phyloP scores from a whole-genome alignment of 1,284 basidiomycete genomes.

The Exsudoporus floridanus region DNA sequence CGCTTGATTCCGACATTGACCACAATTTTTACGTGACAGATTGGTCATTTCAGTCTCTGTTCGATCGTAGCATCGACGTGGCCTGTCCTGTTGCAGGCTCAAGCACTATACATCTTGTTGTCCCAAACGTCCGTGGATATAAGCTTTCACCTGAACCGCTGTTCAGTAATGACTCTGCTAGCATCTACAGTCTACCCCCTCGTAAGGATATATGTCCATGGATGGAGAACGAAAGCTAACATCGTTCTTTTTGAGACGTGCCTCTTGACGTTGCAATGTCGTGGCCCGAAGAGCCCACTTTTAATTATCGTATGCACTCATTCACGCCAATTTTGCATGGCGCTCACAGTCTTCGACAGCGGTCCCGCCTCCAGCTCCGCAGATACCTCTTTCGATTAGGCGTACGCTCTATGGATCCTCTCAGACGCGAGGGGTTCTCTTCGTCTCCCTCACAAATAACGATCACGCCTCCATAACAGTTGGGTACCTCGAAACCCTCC shows the following conservation, averaged over 20 bases:
- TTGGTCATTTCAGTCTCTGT: constrained; percentile 77
- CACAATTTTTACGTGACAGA: constrained; percentile 43
- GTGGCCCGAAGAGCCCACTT: constrained; percentile 53
- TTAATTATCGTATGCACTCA: constrained; percentile 53
- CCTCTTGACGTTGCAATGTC: constrained; percentile 56
- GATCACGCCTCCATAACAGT: constrained; percentile 47
- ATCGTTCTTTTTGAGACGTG: constrained; percentile 15
- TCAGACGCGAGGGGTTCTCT: constrained; percentile 76
- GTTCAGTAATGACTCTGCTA: constrained; percentile 33
- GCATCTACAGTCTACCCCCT: constrained; percentile 49
- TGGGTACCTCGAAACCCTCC: constrained; percentile 88
- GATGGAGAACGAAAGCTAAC: constrained; percentile 12
- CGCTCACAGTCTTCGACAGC: constrained; percentile 14
- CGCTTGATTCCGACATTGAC: not conserved
- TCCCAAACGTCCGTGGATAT: constrained; percentile 45
- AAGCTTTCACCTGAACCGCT: constrained; percentile 52
- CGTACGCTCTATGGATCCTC: constrained; percentile 75
- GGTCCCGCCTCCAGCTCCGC: constrained; percentile 29
- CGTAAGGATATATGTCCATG: constrained; percentile 36
- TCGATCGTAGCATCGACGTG: constrained; percentile 64
- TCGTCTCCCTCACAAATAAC: constrained; percentile 70
- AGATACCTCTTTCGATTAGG: constrained; percentile 58
- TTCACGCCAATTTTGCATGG: not conserved
- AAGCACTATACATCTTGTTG: constrained; percentile 51
- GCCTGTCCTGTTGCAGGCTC: constrained; percentile 59